phyloP scores from a whole-genome alignment of 352 stramenopile genomes.

The Phytophthora litchii region DNA sequence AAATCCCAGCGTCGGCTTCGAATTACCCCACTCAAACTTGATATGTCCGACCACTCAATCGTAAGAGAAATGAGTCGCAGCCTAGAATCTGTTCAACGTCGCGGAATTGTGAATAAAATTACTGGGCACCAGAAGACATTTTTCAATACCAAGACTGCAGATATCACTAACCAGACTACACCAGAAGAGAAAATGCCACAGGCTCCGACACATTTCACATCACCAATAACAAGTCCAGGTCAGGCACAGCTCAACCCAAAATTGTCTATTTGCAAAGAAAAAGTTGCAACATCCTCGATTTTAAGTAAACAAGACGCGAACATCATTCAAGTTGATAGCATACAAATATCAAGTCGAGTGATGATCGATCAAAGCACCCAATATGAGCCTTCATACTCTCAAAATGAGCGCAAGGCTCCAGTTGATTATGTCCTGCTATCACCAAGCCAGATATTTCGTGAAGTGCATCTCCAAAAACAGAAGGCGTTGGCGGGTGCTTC shows the following conservation, averaged over 20 bases:
- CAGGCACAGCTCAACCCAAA: not conserved
- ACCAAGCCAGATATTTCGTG: slow-evolving; percentile 32
- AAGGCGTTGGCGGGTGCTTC: not conserved
- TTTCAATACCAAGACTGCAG: not conserved
- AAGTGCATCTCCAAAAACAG: slow-evolving; percentile 21
- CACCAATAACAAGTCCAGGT: not conserved
- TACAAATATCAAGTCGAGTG: not conserved
- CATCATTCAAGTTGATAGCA: not conserved
- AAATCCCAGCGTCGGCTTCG: slow-evolving; percentile 1
- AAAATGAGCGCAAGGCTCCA: slow-evolving; percentile 17
- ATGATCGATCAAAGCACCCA: slow-evolving; percentile 22
- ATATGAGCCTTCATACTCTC: slow-evolving; percentile 11
- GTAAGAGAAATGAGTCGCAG: not conserved
- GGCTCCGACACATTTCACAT: not conserved
- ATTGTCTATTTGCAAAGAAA: not conserved
- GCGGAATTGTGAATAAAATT: slow-evolving; percentile 5
- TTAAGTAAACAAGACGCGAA: not conserved
- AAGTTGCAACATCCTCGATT: not conserved
- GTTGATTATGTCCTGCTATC: slow-evolving; percentile 31
- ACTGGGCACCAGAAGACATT: slow-evolving; percentile 1
- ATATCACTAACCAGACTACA: not conserved
- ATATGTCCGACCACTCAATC: slow-evolving; percentile 9
- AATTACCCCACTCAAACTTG: slow-evolving; percentile 12
- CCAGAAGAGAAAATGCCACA: not conserved
- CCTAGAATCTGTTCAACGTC: slow-evolving; percentile 6